These are phyloP conservation scores for Suillus subaureus DNA, from an alignment of 768 basidiomycete genomes.

Conservation along the genomic window DNA sequence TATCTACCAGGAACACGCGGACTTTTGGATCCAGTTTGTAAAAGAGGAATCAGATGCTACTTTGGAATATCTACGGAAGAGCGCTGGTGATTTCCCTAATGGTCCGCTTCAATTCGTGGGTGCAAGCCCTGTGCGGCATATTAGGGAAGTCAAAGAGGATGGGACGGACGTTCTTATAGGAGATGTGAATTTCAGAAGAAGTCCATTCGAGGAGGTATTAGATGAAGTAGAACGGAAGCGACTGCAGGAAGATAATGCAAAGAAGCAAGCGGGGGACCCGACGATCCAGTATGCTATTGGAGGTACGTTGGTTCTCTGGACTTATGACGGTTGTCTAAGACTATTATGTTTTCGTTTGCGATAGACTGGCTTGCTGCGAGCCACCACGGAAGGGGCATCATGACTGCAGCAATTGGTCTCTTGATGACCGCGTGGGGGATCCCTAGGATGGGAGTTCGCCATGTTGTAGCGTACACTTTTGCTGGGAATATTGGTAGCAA, in stretches of 20 bases:
- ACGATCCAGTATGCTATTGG: conserved; percentile 64
- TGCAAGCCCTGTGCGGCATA: conserved; percentile 47
- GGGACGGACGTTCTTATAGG: conserved; percentile 59
- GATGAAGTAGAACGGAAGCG: conserved; percentile 41
- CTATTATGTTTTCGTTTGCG: not conserved
- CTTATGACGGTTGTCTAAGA: not conserved
- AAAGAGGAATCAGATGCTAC: conserved; percentile 22
- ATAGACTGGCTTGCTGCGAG: conserved; percentile 64
- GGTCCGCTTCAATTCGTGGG: conserved; percentile 39
- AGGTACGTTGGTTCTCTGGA: conserved; percentile 38
- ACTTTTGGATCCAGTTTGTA: conserved; percentile 35
- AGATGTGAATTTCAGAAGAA: conserved; percentile 28
- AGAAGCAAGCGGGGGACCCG: conserved; percentile 48
- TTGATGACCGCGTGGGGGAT: conserved; percentile 62
- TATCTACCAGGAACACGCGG: conserved; percentile 48
- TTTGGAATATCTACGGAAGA: conserved; percentile 23
- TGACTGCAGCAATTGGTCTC: conserved; percentile 63
- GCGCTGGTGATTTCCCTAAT: conserved; percentile 17
- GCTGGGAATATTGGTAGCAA: conserved; percentile 60
- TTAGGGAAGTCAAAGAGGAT: conserved; percentile 58
- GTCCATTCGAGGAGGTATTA: conserved; percentile 28
- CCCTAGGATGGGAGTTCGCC: conserved; percentile 57
- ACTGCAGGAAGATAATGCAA: conserved; percentile 43
- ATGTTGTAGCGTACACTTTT: conserved; percentile 47
- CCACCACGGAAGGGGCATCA: conserved; percentile 71